phyloP scores from a whole-genome alignment of 495 filamentous ascomycete genomes.

The Thozetella sp. region DNA sequence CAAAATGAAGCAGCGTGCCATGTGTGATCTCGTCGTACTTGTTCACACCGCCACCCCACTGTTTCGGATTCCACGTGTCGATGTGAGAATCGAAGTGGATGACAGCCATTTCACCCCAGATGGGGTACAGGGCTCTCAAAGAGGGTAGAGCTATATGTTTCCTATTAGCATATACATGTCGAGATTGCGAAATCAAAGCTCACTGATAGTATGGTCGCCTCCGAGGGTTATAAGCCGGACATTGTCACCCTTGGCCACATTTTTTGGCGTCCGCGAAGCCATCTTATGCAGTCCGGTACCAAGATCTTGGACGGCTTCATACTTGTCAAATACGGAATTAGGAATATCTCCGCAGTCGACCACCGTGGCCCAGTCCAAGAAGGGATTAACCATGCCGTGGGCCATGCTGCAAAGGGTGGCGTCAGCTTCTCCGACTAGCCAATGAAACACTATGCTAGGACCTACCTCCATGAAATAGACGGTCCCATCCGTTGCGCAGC shows the following conservation, averaged over 20 bases:
- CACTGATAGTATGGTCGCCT: constrained; percentile 52
- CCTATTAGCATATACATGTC: too few species aligned
- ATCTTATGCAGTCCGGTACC: not conserved
- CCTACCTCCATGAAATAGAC: constrained; percentile 10
- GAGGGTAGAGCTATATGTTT: constrained; percentile 40
- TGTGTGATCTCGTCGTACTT: constrained; percentile 74
- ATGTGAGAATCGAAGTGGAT: constrained; percentile 72
- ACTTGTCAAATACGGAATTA: constrained; percentile 22
- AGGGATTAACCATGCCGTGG: constrained; percentile 46
- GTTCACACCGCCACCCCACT: not conserved
- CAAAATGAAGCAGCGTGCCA: constrained; percentile 69
- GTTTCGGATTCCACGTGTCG: constrained; percentile 54
- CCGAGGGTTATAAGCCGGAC: constrained; percentile 62
- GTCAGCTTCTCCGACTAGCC: too few species aligned
- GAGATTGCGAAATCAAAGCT: not conserved
- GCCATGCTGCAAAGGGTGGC: not conserved
- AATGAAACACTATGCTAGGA: too few species aligned
- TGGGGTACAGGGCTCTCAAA: constrained; percentile 58
- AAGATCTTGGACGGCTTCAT: not conserved
- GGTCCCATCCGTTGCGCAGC: constrained; percentile 51
- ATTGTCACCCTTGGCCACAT: not conserved
- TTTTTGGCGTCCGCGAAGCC: constrained; percentile 47
- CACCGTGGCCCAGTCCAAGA: constrained; percentile 57
- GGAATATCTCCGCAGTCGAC: constrained; percentile 70
- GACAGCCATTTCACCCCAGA: constrained; percentile 65